Evolutionary conservation across 495 filamentous ascomycete genomes (phyloP).

Genomic region (Hypomontagnella monticulosa): DNA sequence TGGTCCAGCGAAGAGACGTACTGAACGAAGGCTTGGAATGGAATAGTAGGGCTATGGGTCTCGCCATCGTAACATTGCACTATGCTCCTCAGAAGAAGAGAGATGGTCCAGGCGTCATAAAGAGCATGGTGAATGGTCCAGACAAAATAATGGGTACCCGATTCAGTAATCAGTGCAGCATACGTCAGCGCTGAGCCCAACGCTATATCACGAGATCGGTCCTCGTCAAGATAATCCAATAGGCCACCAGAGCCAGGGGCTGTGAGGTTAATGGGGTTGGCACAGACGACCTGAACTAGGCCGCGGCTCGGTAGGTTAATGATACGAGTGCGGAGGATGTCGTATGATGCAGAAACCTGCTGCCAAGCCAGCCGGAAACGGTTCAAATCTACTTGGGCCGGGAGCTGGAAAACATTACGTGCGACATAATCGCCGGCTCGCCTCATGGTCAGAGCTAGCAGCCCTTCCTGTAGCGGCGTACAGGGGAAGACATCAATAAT

Average conservation of each 20-base stretch:
- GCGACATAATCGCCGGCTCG: conserved; percentile 9
- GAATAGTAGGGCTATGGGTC: background rate
- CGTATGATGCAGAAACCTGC: background rate
- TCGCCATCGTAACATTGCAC: conserved; percentile 40
- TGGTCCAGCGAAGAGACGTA: too few relatives aligned
- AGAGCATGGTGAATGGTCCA: conserved; percentile 71
- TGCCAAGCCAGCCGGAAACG: conserved; percentile 58
- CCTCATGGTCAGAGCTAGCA: background rate
- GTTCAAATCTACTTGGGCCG: conserved; percentile 45
- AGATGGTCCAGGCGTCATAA: conserved; percentile 72
- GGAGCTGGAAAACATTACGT: conserved; percentile 52
- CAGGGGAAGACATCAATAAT: conserved; percentile 3
- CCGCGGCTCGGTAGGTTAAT: conserved; percentile 6
- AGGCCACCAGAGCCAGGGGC: too few relatives aligned
- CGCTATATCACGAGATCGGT: too few relatives aligned
- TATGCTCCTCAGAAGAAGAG: conserved; percentile 58
- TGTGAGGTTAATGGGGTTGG: background rate
- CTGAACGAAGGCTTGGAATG: too few relatives aligned
- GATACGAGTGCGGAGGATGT: conserved; percentile 39
- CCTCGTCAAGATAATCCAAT: too few relatives aligned
- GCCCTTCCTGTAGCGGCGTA: background rate
- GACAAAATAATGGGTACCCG: conserved; percentile 48
- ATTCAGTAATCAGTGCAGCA: background rate
- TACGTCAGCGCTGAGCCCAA: background rate
- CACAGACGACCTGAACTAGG: background rate